Evolutionary conservation across 1,284 basidiomycete genomes (phyloP).

Genomic region (Vanrija sp.): DNA sequence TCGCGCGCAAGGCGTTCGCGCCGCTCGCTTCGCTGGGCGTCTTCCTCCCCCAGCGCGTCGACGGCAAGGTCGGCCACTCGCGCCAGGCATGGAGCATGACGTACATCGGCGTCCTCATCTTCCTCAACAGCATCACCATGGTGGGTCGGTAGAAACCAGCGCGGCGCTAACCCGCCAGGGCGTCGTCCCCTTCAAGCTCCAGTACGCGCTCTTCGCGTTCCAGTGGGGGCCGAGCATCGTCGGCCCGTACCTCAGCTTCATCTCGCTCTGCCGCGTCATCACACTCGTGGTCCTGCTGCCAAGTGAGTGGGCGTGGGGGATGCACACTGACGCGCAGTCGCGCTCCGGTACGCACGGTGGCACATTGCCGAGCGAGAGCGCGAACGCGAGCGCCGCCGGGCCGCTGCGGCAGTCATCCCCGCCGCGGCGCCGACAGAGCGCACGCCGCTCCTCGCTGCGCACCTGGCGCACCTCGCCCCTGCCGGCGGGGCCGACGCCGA

Average conservation of each 20-base stretch:
- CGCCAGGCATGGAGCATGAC: conserved; percentile 65
- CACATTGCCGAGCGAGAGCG: conserved; percentile 18
- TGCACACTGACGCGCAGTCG: conserved; percentile 20
- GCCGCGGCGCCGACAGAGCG: not conserved
- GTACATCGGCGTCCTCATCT: conserved; percentile 52
- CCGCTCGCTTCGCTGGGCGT: conserved; percentile 65
- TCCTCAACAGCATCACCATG: conserved; percentile 56
- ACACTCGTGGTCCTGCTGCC: conserved; percentile 65
- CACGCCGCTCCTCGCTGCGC: conserved; percentile 10
- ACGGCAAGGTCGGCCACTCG: conserved; percentile 35
- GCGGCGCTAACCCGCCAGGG: conserved; percentile 38
- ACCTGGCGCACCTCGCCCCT: not conserved
- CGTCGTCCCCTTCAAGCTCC: conserved; percentile 61
- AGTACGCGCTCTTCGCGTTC: conserved; percentile 64
- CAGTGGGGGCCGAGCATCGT: conserved; percentile 72
- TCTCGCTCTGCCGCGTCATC: conserved; percentile 59
- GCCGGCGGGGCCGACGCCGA: no score
- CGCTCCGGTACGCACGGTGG: conserved; percentile 44
- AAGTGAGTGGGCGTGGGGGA: conserved; percentile 26
- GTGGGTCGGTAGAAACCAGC: no score
- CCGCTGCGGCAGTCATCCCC: not conserved
- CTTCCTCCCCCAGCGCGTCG: conserved; percentile 56
- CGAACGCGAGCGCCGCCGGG: conserved; percentile 3
- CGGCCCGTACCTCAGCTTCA: conserved; percentile 68
- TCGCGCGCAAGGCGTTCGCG: conserved; percentile 47